Evolutionary conservation across 371 early-diverging fungal species (phyloP), one percentile per base, ranked within the genome.

Genomic region (Mucor velutinosus): DNA sequence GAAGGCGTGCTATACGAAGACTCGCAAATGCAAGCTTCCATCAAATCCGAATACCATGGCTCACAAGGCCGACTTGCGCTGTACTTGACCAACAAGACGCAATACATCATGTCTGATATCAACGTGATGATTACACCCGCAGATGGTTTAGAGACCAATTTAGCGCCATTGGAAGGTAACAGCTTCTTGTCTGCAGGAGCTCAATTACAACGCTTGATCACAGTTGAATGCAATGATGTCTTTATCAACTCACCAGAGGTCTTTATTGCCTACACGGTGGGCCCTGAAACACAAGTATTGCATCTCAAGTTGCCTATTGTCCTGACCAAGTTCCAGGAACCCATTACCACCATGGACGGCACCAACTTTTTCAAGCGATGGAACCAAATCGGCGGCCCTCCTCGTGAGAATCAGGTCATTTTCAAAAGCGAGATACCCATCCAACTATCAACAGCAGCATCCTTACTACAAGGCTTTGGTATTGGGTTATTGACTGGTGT

Each of bases 1-100:
- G 95, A 95, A 75, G 98, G 99, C 17, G 89, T 97, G 0, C 76
- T 99, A 43, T 96, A 93, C 72, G 95, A 97, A 74, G 95, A 97
- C 76, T 76, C 80, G 2, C 86, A 89, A 57, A 61, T 98, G 45
- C 95, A 96, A 72, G 86, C 97, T 10, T 95, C 95, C 4, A 62
- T 97, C 68, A 95, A 96, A 60, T 84, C 93, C 2, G 96, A 97
- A 76, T 96, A 92, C 73, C 93, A 95, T 67, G 89, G 87, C 11
- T 86, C 90, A n/a, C 79, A 87, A 3, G 98, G 96, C 1, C 89
- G 95, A 5, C 63, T 99, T 14, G 96, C 94, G 32, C 64, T 98
- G 32, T 97, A 91, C 67, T 81, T 93, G 60, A 93, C 93, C 35
- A 99, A 99, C 87, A 94, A 94, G 75, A 87, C 93, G 0, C 81